These are phyloP conservation scores for Crucihimalaya himalaica DNA, from an alignment of 345 rosid genomes.

Conservation along the genomic window DNA sequence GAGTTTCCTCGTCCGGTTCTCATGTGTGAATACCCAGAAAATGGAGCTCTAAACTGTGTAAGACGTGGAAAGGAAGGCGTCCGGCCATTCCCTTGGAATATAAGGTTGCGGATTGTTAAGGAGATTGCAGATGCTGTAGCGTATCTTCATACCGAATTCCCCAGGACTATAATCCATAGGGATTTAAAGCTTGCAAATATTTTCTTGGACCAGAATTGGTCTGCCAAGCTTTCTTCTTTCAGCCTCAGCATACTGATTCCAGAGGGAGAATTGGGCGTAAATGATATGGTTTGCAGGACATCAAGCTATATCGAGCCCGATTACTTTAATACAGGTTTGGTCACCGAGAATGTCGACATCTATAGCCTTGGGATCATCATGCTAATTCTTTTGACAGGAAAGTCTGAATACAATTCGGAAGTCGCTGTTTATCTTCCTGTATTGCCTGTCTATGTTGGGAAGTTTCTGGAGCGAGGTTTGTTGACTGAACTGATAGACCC, in stretches of 20 bases:
- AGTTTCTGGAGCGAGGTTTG: neutral
- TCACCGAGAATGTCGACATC: conserved; percentile 32
- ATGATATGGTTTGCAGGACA: conserved; percentile 22
- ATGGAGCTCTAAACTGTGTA: conserved; percentile 17
- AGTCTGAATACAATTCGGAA: conserved; percentile 13
- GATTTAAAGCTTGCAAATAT: conserved; percentile 33
- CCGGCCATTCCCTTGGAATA: conserved; percentile 27
- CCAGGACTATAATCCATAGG: conserved; percentile 32
- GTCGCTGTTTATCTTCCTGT: conserved; percentile 20
- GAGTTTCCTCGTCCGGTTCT: conserved; percentile 34
- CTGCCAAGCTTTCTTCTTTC: conserved; percentile 23
- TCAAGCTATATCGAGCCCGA: conserved; percentile 27
- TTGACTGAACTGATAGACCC: conserved; percentile 21
- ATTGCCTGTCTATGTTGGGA: conserved; percentile 18
- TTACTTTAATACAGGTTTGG: conserved; percentile 20
- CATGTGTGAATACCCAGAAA: conserved; percentile 27
- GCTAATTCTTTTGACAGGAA: conserved; percentile 23
- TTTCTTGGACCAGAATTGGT: conserved; percentile 28
- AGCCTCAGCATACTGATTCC: conserved; percentile 24
- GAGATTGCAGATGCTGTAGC: conserved; percentile 27
- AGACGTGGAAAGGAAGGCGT: neutral
- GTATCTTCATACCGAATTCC: conserved; percentile 32
- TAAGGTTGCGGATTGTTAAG: conserved; percentile 19
- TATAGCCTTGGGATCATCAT: conserved; percentile 30
- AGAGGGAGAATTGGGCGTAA: conserved; percentile 23